Conservation (phyloP, 805 yeast genomes). For the Wickerhamiella sergipiensis region DNA sequence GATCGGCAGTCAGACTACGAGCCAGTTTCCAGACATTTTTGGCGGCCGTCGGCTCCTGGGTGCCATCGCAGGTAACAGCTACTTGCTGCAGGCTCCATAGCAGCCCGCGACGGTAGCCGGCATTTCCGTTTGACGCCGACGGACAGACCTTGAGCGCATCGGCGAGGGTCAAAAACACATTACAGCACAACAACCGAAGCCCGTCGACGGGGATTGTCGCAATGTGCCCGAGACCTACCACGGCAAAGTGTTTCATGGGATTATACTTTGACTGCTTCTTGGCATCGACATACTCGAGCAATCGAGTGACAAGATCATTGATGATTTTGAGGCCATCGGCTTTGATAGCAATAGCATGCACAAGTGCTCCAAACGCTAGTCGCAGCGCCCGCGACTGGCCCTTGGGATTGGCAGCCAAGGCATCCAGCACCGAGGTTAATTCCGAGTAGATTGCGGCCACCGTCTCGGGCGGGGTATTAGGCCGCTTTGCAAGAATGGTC, state of each 20-base stretch:
- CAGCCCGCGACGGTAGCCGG: conserved; percentile 13
- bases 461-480: background rate
- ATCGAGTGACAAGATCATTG: conserved; percentile 10
- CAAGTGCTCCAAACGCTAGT: conserved; percentile 13
- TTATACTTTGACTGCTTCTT: conserved; percentile 9
- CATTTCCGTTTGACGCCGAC: conserved; percentile 1
- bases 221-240: conserved; percentile 13
- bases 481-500: conserved; percentile 1
- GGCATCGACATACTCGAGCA: conserved; percentile 14
- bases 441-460: background rate
- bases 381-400: conserved; percentile 15
- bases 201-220: conserved; percentile 4
- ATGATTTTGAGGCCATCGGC: conserved; percentile 7
- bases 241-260: conserved; percentile 16
- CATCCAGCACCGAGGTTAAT: conserved; percentile 11
- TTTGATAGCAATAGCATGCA: conserved; percentile 8
- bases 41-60: conserved; percentile 22
- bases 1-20: conserved; percentile 17
- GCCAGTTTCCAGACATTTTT: conserved; percentile 24
- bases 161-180: conserved; percentile 12
- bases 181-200: conserved; percentile 14
- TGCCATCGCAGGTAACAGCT: conserved; percentile 3
- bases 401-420: conserved; percentile 15
- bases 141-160: conserved; percentile 12
- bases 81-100: conserved; percentile 13